Base-by-base conservation (phyloP, 805 yeast genomes). In the Pichia nanzhaoensis region DNA sequence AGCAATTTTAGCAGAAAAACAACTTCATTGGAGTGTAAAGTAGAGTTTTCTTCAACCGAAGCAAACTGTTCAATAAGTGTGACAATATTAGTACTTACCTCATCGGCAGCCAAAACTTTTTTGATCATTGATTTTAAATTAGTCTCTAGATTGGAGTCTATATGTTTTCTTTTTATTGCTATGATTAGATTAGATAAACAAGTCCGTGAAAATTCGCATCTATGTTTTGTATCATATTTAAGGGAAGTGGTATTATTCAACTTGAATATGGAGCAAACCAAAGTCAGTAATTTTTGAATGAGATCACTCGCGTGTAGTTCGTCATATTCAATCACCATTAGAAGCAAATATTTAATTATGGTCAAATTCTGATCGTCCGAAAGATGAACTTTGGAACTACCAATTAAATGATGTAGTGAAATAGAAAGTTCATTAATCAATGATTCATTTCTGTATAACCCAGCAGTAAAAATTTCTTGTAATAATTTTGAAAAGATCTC, bases 401-500 rank as follows among this genome's bases (percentile, higher is more conserved):
- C 44, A 19, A 57, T n/a, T 2, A 52, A 37, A n/a, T 55, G 28
- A 13, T 50, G 46, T 3, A 58, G 30, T 20, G 53, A 47, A 1
- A 42, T 39, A 10, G 51, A 28, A 17, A 60, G 41, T 3, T 49
- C 39, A 17, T 53, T 45, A 4, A 70, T 47, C 14, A 58, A 44
- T 3, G 47, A 43, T 2, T 53, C 39, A 42, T 64, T 48, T 16
- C 28, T 32, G 39, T 55, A 54, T 42, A 67, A 12, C 21, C 41
- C n/a, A 39, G 45, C 36, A 42, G 53, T 37, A 18, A 50, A 47
- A 42, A 58, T 39, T 1, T 44, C 55, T 4, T 44, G 39, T 19
- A 69, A 41, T 0, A 67, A 52, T 19, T 51, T 49, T 2, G 53
- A 37, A 1, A 69, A 43, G 1, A 67, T 53, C 7, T 73, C 76